Evolutionary conservation across 2,329 filamentous ascomycete genomes (phyloP), one percentile per base, ranked within the genome.

Genomic region (Fusarium incarnatum): DNA sequence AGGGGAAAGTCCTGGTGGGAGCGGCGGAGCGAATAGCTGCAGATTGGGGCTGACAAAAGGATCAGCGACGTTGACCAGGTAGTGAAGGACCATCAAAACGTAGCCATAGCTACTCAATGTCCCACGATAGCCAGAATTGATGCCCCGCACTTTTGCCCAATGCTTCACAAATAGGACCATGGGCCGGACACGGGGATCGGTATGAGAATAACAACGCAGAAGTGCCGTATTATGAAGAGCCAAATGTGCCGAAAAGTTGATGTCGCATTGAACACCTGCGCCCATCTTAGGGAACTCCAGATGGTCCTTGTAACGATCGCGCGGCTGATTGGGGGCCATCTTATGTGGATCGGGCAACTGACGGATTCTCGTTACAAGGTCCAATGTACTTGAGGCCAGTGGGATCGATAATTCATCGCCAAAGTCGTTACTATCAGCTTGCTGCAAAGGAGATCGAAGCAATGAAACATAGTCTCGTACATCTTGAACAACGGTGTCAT

Each of bases 101-200:
- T 95, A 98, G 52, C 94, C 94, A 75, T 97, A 97, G 71, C 92
- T 95, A 55, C 92, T 94, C 20, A 98, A 83, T 0, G 94, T 97
- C 44, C 94, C 94, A 40, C 91, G 90, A 77, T 97, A 97, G 3
- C 93, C 90, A 44, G 91, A 93, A 80, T 97, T 97, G 81, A 97
- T 94, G 68, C 90, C 92, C 48, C 94, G 89, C 28, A 86, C 85
- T 79, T 96, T 97, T 27, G 94, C 93, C 94, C 94, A 98, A 68
- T 93, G 88, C 79, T 98, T 98, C 77, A 98, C 84, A 77, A 97
- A 97, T 11, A 97, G 82, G 2, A 97, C 89, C 82, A 97, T 88
- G 3, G 90, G 88, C 23, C 89, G 87, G 8, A 97, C 93, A 13
- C 94, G 90, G 7, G 87, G 81, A 76, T 98, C 94, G 22, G 91